Conservation (phyloP, 805 yeast species). For the Naumovozyma dairenensis region DNA sequence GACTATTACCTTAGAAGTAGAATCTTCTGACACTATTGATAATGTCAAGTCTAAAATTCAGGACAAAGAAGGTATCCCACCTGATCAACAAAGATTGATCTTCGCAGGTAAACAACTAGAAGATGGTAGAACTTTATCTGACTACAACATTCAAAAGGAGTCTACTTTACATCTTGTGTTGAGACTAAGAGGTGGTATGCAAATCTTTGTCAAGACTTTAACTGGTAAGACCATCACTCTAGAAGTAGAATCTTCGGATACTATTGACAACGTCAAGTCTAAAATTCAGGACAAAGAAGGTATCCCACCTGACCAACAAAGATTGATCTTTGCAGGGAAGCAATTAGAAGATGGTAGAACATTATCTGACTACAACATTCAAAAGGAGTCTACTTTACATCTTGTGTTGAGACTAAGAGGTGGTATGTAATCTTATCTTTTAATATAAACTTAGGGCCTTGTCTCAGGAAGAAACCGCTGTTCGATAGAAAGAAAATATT, state of each 20-base stretch:
- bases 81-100: conserved; percentile 61
- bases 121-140: conserved; percentile 63
- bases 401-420: conserved; percentile 65
- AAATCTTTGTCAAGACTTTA: conserved; percentile 31
- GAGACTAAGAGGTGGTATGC: conserved; percentile 65
- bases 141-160: conserved; percentile 65
- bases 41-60: conserved; percentile 76
- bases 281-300: conserved; percentile 63
- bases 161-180: conserved; percentile 61
- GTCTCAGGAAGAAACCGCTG: too few species aligned
- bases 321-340: conserved; percentile 61
- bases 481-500: too few species aligned
- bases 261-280: conserved; percentile 84
- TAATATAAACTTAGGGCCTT: too few species aligned
- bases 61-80: conserved; percentile 65
- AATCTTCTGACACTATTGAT: conserved; percentile 91
- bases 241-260: conserved; percentile 90
- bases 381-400: conserved; percentile 58
- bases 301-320: conserved; percentile 61
- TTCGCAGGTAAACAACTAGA: conserved; percentile 67
- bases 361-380: conserved; percentile 58
- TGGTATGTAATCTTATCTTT: conserved; percentile 66
- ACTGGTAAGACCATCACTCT: conserved; percentile 59
- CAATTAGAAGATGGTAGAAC: conserved; percentile 58
- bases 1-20: conserved; percentile 91